Evolutionary conservation across 2,329 filamentous ascomycete genomes (phyloP), one percentile per base, ranked within the genome.

Genomic region (Botrytis deweyae): DNA sequence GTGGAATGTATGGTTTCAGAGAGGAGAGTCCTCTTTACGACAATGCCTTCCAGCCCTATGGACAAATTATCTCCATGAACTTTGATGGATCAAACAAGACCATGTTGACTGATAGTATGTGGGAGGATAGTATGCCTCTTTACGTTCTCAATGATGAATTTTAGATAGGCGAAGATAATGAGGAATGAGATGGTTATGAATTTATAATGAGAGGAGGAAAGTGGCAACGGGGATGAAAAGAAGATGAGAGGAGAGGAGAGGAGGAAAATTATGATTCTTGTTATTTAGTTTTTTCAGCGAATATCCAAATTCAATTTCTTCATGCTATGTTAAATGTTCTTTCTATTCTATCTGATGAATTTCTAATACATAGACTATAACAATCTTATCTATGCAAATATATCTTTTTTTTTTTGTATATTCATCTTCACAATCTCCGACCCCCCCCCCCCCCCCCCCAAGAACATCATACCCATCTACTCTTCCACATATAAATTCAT

Each of bases 51-150:
- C 83, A 86, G 78, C 84, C 83, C 0, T 85, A 84, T 63, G 83
- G 84, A 0, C 83, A 85, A 79, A 83, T 85, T 63, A 79, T 84
- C 67, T 73, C 82, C n/a, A 85, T 85, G 84, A 78, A 85, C 73
- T 78, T 79, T 49, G 83, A 85, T 78, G 84, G 84, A 0, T 78
- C 76, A 16, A 77, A 80, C 49, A 82, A 81, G 75, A 73, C 33
- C 3, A 73, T 81, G 76, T 61, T 81, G 59, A 81, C 80, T 1
- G 79, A 82, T 65, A 79, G 75, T 25, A 79, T 80, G 78, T 82
- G 80, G 80, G 80, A 82, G 69, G 80, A 81, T 73, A 80, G 78
- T 36, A 82, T 82, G 79, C 80, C 80, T 40, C 72, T 77, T 10
- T 79, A 76, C 74, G 65, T 78, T n/a, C 72, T 71, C 12, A 78